Conservation (phyloP, 768 basidiomycete genomes). For the Serendipita sp. region DNA sequence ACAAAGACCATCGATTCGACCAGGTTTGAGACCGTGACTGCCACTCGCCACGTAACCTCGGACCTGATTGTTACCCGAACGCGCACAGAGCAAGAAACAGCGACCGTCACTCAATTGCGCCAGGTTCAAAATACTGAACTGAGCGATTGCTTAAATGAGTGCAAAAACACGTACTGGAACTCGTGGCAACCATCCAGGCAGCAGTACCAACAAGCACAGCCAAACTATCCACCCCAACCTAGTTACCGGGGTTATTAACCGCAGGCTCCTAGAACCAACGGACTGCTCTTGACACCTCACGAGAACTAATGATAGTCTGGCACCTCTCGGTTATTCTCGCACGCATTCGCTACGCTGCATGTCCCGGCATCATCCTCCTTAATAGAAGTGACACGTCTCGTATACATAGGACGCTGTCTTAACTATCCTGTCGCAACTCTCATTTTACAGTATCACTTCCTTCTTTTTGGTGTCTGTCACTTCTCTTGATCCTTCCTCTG, state of each 20-base stretch:
- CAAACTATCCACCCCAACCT: neutral
- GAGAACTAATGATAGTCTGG: neutral
- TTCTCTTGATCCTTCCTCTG: neutral
- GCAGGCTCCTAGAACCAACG: no score
- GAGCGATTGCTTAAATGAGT: constrained; percentile 2
- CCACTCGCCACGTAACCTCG: neutral
- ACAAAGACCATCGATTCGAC: constrained; percentile 1
- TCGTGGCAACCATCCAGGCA: neutral
- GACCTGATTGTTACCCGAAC: neutral
- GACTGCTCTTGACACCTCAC: neutral
- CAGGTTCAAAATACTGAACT: neutral
- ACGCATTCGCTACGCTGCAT: neutral
- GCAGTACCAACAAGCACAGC: neutral
- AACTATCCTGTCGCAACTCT: neutral
- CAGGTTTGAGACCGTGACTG: neutral
- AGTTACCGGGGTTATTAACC: neutral
- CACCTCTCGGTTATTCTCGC: neutral
- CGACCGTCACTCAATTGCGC: neutral
- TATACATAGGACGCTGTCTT: neutral
- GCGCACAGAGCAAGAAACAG: neutral
- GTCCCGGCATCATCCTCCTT: neutral
- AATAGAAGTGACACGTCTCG: neutral
- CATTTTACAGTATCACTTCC: no score
- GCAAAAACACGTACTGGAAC: constrained; percentile 1
- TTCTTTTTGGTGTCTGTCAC: neutral